Base-by-base conservation (phyloP, 2,329 filamentous ascomycete genomes). In the Metarhizium robertsii region DNA sequence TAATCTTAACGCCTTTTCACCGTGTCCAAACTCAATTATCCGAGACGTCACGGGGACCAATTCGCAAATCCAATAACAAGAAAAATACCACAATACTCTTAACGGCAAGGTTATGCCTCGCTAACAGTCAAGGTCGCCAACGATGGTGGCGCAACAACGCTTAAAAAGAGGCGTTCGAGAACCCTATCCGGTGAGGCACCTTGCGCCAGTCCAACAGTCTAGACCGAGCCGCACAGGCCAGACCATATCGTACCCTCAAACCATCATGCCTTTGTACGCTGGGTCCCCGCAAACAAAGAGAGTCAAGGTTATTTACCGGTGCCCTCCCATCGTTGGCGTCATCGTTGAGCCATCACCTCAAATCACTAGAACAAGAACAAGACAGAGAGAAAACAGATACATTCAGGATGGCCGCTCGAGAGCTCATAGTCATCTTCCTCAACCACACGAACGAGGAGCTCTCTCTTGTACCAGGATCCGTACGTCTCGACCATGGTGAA, bases 401-500 rank as follows among this genome's bases (percentile, higher is more conserved):
- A 30, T 25, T 16, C 16, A 52, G 29, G 16, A 54, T 54, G 53
- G 36, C 53, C 4, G 36, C 36, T 5, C 48, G 34, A 43, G 53
- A 54, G 34, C 46, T 54, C 20, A 43, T 50, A 30, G 52, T 54
- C 45, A 32, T 50, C 16, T n/a, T 50, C n/a, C 53, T 54, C 20
- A 50, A 50, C n/a, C 25, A 54, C 11, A 54, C 46, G 34, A 54
- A 50, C 34, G 53, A 54, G 8, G 53, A 54, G 46, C 53, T 54
- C 46, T 29, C 18, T 14, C 45, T 54, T 16, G 46, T 38, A 7
- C 30, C 32, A 2, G n/a, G 16, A 8, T 54, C 53, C 46, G 13
- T 34, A 6, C 53, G 34, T 4, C 53, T 54, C 25, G 53, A 54
- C 3, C 53, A 43, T 13, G 53, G 53, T 11, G 53, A 54, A 36